phyloP scores from a whole-genome alignment of 2,329 filamentous ascomycete species.

The Lachnellula arida region DNA sequence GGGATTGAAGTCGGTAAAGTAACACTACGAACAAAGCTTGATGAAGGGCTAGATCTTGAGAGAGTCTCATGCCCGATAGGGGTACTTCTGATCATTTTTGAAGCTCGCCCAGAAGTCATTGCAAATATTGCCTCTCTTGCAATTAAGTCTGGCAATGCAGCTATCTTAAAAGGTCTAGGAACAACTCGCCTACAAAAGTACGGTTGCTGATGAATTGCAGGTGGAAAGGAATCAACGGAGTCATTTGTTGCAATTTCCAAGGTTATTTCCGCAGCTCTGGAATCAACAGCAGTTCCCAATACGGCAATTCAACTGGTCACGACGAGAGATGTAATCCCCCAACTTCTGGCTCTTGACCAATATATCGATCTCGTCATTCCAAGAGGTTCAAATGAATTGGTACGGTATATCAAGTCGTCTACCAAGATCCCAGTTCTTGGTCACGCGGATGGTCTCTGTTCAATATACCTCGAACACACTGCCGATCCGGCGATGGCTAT shows the following conservation, averaged over 20 bases:
- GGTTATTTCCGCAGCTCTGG: constrained; percentile 75
- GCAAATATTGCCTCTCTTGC: constrained; percentile 95
- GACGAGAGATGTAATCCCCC: constrained; percentile 83
- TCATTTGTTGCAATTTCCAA: constrained; percentile 90
- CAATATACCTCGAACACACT: constrained; percentile 75
- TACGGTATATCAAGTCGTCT: constrained; percentile 74
- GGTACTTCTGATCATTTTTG: constrained; percentile 97
- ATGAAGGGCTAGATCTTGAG: constrained; percentile 80
- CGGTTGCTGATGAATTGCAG: constrained; percentile 35
- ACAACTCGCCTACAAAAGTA: background rate
- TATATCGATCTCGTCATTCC: constrained; percentile 95
- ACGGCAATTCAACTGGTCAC: constrained; percentile 90
- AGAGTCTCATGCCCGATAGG: constrained; percentile 92
- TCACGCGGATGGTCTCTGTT: constrained; percentile 91
- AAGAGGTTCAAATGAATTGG: constrained; percentile 43
- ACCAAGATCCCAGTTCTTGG: constrained; percentile 95
- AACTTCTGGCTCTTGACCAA: constrained; percentile 78
- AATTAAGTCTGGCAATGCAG: constrained; percentile 95
- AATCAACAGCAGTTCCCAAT: constrained; percentile 70
- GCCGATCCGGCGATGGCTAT: constrained; percentile 69
- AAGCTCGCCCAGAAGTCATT: constrained; percentile 95
- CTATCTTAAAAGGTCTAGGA: constrained; percentile 76
- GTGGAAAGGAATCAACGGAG: constrained; percentile 90
- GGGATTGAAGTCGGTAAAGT: constrained; percentile 66
- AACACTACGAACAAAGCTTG: constrained; percentile 77